Base-by-base conservation (phyloP, 2,329 filamentous ascomycete genomes). In the Paecilomyces dactylethromorphus region DNA sequence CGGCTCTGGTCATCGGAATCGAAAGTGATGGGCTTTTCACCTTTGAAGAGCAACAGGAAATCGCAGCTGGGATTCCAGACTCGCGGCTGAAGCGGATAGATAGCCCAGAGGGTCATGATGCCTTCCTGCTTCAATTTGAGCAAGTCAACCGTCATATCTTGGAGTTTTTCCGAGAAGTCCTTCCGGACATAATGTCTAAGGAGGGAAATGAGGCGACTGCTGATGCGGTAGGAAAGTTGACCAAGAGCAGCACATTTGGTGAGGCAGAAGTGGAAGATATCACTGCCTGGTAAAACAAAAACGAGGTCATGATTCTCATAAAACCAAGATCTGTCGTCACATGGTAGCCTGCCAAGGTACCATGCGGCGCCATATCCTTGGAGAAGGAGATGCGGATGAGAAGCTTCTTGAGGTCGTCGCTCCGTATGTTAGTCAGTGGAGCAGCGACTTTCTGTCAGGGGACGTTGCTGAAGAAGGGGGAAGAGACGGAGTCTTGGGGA, bases 191-290 rank as follows among this genome's bases (percentile, higher is more conserved):
- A 63, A 97, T 97, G 92, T 78, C 75, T 35, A 84, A 80, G 66
- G 75, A 79, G 63, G 63, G 77, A 62, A 63, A 79, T 71, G 61
- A 73, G 70, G 60, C 68, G 67, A 78, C 81, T 60, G 80, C 86
- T 6, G 81, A 82, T 55, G 77, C 76, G 39, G 77, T 82, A 62
- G 86, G 86, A 15, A 78, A 84, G 66, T 74, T 92, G 62, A 91
- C 85, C 18, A 96, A 96, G 79, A 92, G 84, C 58, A 96, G 92
- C 75, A 94, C 90, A 0, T 96, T 97, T 79, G 92, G 93, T 15
- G 92, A 97, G 77, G 92, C 91, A 1, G 94, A 97, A 76, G 91
- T 97, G 21, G 93, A 93, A 61, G 94, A 97, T 71, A 96, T 97
- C 66, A 96, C 92, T 33, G 92, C 91, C 22, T 97, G 92, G 92